Evolutionary conservation across 2,329 filamentous ascomycete species (phyloP).

Genomic region (Paracoccidioides brasiliensis): DNA sequence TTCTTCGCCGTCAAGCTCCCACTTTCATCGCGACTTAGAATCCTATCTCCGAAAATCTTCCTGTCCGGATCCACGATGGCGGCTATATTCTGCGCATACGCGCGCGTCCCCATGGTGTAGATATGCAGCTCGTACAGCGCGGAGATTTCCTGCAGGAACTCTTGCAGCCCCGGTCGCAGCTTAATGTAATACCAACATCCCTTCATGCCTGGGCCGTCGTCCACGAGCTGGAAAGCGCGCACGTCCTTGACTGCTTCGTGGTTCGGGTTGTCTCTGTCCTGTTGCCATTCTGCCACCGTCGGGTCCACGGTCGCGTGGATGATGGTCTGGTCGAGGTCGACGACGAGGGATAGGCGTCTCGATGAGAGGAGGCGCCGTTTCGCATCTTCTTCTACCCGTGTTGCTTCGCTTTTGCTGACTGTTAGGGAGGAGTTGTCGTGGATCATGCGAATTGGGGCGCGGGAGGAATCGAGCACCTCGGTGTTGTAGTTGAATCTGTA

Average conservation of each 20-base stretch:
- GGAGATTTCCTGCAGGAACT: conserved; percentile 67
- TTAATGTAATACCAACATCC: conserved; percentile 99
- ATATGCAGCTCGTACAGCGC: conserved; percentile 88
- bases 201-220: conserved; percentile 62
- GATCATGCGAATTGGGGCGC: conserved; percentile 86
- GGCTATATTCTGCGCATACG: conserved; percentile 87
- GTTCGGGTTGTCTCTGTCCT: conserved; percentile 77
- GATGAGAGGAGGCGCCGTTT: conserved; percentile 69
- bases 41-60: conserved; percentile 82
- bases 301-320: conserved; percentile 97
- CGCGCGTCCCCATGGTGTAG: conserved; percentile 96
- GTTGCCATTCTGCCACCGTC: conserved; percentile 90
- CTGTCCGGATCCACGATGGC: conserved; percentile 83
- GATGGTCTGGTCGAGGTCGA: conserved; percentile 95
- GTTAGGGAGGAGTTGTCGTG: conserved; percentile 82
- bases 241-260: conserved; percentile 84
- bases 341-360: conserved; percentile 80
- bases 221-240: conserved; percentile 71
- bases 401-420: conserved; percentile 71
- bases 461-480: conserved; percentile 62
- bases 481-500: conserved; percentile 61
- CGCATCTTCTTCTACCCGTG: conserved; percentile 68
- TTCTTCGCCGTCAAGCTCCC: conserved; percentile 86
- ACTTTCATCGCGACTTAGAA: conserved; percentile 94
- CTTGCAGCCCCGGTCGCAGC: conserved; percentile 70